Evolutionary conservation across 371 early-diverging fungal species (phyloP), one percentile per base, ranked within the genome.

Genomic region (Lichtheimia corymbifera): DNA sequence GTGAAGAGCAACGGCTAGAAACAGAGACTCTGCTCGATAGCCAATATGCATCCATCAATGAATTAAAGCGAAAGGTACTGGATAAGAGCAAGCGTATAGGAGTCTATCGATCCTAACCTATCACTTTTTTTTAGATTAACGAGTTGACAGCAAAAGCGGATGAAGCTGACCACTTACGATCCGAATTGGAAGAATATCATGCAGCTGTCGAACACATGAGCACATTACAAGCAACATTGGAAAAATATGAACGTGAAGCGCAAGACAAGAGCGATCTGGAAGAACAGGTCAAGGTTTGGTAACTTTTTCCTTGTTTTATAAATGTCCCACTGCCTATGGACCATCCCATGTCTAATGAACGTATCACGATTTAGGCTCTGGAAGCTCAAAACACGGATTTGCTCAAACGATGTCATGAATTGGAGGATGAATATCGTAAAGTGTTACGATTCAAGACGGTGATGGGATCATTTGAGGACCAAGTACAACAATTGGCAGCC

Each of bases 201-300:
- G 93, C 93, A 66, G 82, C 88, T 0, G 88, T 89, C 12, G 97
- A 96, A 58, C 90, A 89, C 61, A 83, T 96, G 58, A 88, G 89
- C 70, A 93, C 91, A 74, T 83, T 91, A 35, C 97, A 97, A 68
- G 90, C 86, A 40, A 83, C 90, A 24, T 74, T 94, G 35, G 97
- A 95, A 57, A 96, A 97, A 68, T 97, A 94, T 79, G 94, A 93
- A 70, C 86, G 91, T 67, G 91, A 92, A 59, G 80, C 93, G n/a
- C 97, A 96, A 59, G 96, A 96, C 53, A 84, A 82, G 15, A 82
- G 84, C 2, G 96, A 95, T 53, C 57, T 92, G 40, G 83, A 91
- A 51, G 82, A 88, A 53, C 91, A 93, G 63, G 82, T 94, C 62
- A 91, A 92, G 78, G 88, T 84, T 18, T 47, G 47, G 47, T 35